Base-by-base conservation (phyloP, 2,329 filamentous ascomycete species). In the Fusarium albosuccineum region DNA sequence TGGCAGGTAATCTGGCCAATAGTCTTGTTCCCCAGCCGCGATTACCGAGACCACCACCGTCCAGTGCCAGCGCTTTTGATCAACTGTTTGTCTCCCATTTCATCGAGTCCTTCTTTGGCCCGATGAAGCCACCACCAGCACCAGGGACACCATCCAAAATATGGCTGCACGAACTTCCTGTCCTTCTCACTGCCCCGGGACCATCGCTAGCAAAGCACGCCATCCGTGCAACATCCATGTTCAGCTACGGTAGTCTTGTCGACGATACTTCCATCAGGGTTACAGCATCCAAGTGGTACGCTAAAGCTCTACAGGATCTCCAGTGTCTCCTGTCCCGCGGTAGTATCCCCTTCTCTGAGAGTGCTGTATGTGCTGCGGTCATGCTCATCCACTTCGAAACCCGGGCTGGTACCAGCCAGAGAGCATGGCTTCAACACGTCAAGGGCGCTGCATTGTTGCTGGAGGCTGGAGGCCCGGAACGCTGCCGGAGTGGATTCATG, bases 301-400 rank as follows among this genome's bases (percentile, higher is more conserved):
- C 60, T 5, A 41, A 60, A 41, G 60, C 55, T 1, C 22, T 62
- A 16, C 49, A 55, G 27, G 49, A 40, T 44, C 44, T 62, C 5
- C 60, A 39, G 39, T 14, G 16, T n/a, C 30, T 41, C 9, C 16
- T 62, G 10, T 45, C 55, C 22, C 30, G 9, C 2, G 34, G 39
- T 1, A 17, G 27, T 4, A 8, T 50, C 11, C 16, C 27, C 9
- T 54, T 62, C 27, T 39, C 50, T 14, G 60, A 60, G 14, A 34
- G 26, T 6, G 34, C 40, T 29, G 39, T 60, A 2, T 59, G 55
- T 26, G 42, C 60, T 2, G 16, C 29, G 17, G 48, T 51, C 14
- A 59, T 62, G 55, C 50, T 62, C 2, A 40, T 60, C 11, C 60
- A 62, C 36, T 62, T 62, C 44, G 60, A 62, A 36, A 62, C 55